Conservation (phyloP, 2,329 filamentous ascomycete genomes). For the Stachybotrys echinatus region DNA sequence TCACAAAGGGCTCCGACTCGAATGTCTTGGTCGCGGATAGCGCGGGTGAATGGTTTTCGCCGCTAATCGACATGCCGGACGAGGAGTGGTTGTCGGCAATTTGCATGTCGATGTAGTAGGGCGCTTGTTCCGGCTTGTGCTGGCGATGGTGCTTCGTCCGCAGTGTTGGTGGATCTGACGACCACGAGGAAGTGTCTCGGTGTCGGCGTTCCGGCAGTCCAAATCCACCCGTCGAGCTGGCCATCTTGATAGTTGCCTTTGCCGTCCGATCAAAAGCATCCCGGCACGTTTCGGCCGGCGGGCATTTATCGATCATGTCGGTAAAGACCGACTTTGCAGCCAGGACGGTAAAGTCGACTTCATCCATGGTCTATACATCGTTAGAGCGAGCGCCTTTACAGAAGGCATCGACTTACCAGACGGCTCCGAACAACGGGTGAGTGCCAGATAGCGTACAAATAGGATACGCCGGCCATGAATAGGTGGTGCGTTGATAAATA, state of each 20-base stretch:
- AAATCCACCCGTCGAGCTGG: constrained; percentile 79
- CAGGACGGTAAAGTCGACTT: constrained; percentile 95
- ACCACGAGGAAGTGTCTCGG: constrained; percentile 22
- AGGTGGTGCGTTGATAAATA: constrained; percentile 93
- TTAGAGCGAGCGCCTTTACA: constrained; percentile 2
- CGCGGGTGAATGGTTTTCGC: constrained; percentile 34
- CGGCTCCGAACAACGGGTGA: constrained; percentile 82
- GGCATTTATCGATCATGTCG: constrained; percentile 90
- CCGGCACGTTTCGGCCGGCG: constrained; percentile 87
- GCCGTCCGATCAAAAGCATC: constrained; percentile 94
- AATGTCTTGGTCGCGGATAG: constrained; percentile 31
- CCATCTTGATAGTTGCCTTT: constrained; percentile 94
- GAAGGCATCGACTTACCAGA: constrained; percentile 55
- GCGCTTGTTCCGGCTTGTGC: constrained; percentile 23
- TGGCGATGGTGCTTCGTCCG: constrained; percentile 17
- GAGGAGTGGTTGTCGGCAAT: constrained; percentile 36
- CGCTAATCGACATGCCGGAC: constrained; percentile 28
- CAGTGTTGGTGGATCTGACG: constrained; percentile 16
- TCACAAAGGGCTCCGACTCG: constrained; percentile 24
- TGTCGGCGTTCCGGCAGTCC: constrained; percentile 34
- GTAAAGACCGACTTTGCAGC: constrained; percentile 88
- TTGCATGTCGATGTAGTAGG: constrained; percentile 29
- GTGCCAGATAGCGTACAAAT: constrained; percentile 96
- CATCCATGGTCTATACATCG: constrained; percentile 66
- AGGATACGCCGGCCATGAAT: constrained; percentile 96